These are phyloP conservation scores for Solanum aculeatissimum DNA, from an alignment of 305 asterid species.

Conservation along the genomic window DNA sequence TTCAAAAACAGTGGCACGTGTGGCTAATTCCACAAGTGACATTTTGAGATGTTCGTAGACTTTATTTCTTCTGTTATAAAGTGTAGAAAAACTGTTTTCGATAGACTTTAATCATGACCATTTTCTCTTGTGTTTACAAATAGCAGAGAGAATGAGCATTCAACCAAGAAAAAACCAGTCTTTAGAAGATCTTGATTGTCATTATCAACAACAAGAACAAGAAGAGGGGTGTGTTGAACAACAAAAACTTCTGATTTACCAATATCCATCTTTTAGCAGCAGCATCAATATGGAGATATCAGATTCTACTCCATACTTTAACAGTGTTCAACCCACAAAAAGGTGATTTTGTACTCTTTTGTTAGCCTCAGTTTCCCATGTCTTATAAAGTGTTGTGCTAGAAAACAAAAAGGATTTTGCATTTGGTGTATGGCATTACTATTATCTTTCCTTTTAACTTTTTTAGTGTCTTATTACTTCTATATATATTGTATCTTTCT, in stretches of 20 bases:
- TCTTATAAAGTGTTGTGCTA: neutral
- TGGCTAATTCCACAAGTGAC: too few species aligned
- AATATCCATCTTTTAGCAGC: neutral
- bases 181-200: neutral
- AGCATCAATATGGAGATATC: neutral
- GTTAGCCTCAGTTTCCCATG: neutral
- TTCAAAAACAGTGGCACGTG: too few species aligned
- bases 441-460: neutral
- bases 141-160: constrained; percentile 1
- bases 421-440: neutral
- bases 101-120: neutral
- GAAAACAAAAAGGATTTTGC: neutral
- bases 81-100: rapidly evolving
- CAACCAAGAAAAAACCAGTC: constrained; percentile 1
- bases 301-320: neutral
- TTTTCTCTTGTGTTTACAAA: neutral
- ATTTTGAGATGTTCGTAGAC: neutral
- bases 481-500: too few species aligned
- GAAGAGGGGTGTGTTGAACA: neutral
- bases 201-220: neutral
- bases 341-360: neutral
- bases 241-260: neutral
- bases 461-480: neutral
- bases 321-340: constrained; percentile 4
- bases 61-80: too few species aligned